These are phyloP conservation scores for Serendipita indica DNA, from an alignment of 768 basidiomycete species.

Conservation along the genomic window DNA sequence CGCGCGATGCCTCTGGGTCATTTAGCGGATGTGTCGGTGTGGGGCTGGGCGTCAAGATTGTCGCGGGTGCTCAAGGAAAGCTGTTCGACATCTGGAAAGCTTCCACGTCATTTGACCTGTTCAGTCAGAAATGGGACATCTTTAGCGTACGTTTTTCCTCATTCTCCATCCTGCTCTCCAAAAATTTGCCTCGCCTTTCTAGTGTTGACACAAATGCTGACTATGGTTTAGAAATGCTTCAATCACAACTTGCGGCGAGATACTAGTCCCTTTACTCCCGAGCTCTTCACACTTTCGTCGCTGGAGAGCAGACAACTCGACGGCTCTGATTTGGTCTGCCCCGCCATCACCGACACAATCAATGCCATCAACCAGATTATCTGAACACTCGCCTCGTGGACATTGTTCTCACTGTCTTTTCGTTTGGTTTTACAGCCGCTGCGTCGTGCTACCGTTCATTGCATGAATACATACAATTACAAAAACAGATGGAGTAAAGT, in stretches of 20 bases:
- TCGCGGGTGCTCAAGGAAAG: constrained; percentile 2
- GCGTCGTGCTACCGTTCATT: neutral
- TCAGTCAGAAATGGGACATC: constrained; percentile 1
- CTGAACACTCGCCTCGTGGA: neutral
- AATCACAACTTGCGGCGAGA: neutral
- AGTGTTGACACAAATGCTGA: no score
- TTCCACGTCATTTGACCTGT: neutral
- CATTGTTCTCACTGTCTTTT: neutral
- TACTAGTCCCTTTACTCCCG: neutral
- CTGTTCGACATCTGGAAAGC: constrained; percentile 3
- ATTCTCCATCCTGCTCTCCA: neutral
- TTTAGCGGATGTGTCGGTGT: constrained; percentile 7
- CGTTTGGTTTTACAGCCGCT: neutral
- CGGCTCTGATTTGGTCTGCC: constrained; percentile 3
- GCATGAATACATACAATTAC: neutral
- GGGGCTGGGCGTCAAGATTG: constrained; percentile 1
- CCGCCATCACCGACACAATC: neutral
- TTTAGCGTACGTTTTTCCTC: constrained; percentile 1
- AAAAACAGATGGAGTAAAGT: neutral
- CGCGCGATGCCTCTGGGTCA: neutral
- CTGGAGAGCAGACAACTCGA: neutral
- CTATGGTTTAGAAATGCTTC: constrained; percentile 9
- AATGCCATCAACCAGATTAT: neutral
- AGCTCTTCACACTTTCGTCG: neutral
- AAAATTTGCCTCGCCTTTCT: neutral